A percentile compares a stretch with the other conserved stretches of the same genome.
phyloP scores from a whole-genome alignment of 1,284 basidiomycete species.

The Marasmius sp. region DNA sequence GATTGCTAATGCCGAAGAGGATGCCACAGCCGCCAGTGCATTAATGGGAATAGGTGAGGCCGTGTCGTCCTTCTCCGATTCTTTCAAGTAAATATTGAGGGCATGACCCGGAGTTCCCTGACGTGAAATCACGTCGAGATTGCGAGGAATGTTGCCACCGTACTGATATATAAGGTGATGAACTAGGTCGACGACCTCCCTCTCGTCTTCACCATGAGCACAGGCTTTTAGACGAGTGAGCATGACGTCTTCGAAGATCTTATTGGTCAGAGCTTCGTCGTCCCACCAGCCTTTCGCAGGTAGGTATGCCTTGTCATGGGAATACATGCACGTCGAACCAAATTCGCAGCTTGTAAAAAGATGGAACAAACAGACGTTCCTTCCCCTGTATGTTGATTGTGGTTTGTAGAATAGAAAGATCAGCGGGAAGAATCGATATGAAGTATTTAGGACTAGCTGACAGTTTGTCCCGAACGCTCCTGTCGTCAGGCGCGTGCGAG shows the following conservation, averaged over 20 bases:
- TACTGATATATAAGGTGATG: background rate
- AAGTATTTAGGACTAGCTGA: conserved; percentile 18
- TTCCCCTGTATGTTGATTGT: background rate
- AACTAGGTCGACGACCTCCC: background rate
- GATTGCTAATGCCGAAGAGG: background rate
- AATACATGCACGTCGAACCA: conserved; percentile 2
- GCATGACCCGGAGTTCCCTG: background rate
- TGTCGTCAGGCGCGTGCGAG: conserved; percentile 38
- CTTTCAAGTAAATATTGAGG: background rate
- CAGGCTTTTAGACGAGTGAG: background rate
- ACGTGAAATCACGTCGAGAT: background rate
- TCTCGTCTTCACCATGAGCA: background rate
- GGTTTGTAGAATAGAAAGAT: background rate
- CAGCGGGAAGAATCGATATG: background rate
- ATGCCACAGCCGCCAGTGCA: background rate
- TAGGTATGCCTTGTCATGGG: background rate
- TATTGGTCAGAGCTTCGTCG: background rate
- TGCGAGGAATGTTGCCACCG: background rate
- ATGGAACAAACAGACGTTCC: conserved; percentile 6
- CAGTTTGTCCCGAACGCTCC: conserved; percentile 41
- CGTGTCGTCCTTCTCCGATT: background rate
- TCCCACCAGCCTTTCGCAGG: conserved; percentile 6
- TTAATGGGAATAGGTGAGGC: background rate
- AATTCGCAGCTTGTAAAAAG: background rate
- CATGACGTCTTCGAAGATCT: background rate